A percentile compares a stretch with the other conserved stretches of the same genome.
phyloP scores from a whole-genome alignment of 2,329 filamentous ascomycete species.

The Coniochaeta pulveracea region DNA sequence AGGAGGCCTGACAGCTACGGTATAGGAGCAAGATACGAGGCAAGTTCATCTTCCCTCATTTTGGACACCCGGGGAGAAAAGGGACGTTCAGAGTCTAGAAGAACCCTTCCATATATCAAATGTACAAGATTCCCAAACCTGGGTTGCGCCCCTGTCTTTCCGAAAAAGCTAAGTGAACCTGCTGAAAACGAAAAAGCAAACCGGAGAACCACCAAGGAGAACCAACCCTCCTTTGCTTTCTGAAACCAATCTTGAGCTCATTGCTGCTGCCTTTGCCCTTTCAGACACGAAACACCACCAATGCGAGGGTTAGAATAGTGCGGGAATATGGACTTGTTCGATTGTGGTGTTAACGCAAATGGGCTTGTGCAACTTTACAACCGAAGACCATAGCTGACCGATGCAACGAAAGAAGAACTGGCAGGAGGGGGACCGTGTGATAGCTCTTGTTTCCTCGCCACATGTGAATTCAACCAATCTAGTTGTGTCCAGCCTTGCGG shows the following conservation, averaged over 20 bases:
- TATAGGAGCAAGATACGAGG: no score
- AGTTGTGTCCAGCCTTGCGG: slow-evolving; percentile 60
- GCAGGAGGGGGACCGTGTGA: slow-evolving; percentile 26
- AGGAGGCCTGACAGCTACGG: no score
- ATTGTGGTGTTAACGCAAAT: slow-evolving; percentile 37
- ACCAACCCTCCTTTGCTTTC: slow-evolving; percentile 10
- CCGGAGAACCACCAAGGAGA: slow-evolving; percentile 15
- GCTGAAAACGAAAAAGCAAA: no score
- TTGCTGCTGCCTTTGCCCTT: neutral
- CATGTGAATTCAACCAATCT: slow-evolving; percentile 26
- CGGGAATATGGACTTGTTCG: slow-evolving; percentile 39
- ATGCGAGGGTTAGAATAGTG: slow-evolving; percentile 14
- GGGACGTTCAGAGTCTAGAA: no score
- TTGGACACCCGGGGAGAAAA: no score
- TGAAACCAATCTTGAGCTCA: slow-evolving; percentile 7
- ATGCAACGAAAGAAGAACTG: slow-evolving; percentile 19
- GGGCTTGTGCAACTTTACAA: slow-evolving; percentile 49
- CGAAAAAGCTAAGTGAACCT: no score
- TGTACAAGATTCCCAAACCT: slow-evolving; percentile 23
- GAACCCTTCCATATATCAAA: no score
- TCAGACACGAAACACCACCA: neutral
- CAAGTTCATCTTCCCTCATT: no score
- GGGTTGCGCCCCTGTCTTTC: slow-evolving; percentile 19
- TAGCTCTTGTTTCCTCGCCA: slow-evolving; percentile 14
- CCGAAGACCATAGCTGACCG: no score